Percentiles rank a stretch among this genome's conserved stretches.
These are phyloP conservation scores for Rhodotorula graminis DNA, from an alignment of 768 basidiomycete species.

Conservation along the genomic window DNA sequence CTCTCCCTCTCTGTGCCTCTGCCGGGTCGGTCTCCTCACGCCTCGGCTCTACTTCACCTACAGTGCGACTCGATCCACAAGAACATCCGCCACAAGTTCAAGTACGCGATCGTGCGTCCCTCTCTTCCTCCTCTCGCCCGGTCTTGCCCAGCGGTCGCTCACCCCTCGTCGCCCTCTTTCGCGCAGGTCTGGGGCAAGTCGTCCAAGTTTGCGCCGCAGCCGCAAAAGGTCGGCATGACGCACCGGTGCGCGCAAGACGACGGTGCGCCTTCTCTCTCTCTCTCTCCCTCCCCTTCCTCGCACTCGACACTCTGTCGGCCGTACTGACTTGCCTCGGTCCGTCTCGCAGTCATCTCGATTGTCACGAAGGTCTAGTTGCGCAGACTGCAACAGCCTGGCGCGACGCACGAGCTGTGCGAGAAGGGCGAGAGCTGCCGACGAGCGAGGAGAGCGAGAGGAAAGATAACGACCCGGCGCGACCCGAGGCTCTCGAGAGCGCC, in stretches of 20 bases:
- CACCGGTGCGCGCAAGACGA: constrained; percentile 40
- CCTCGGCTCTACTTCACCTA: neutral
- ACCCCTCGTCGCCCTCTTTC: no score
- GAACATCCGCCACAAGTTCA: constrained; percentile 82
- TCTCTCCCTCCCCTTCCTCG: neutral
- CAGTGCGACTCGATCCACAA: constrained; percentile 47
- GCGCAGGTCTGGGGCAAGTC: constrained; percentile 60
- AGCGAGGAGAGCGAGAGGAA: no score
- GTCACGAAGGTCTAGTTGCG: constrained; percentile 27
- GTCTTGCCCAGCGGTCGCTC: no score
- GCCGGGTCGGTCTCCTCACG: neutral
- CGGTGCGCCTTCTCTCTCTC: no score
- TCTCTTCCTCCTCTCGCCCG: neutral
- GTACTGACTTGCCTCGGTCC: neutral
- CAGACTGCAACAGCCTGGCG: no score
- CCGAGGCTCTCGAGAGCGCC: no score
- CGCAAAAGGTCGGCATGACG: constrained; percentile 43
- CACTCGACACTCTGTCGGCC: neutral
- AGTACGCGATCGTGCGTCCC: constrained; percentile 42
- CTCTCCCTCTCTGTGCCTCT: neutral
- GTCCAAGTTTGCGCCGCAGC: constrained; percentile 41
- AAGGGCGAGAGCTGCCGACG: no score
- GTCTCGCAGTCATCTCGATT: constrained; percentile 17
- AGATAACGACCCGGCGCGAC: no score
- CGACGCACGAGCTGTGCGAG: no score